These are phyloP conservation scores for Penicillium sp. DNA, from an alignment of 2,329 filamentous ascomycete genomes.

Conservation along the genomic window DNA sequence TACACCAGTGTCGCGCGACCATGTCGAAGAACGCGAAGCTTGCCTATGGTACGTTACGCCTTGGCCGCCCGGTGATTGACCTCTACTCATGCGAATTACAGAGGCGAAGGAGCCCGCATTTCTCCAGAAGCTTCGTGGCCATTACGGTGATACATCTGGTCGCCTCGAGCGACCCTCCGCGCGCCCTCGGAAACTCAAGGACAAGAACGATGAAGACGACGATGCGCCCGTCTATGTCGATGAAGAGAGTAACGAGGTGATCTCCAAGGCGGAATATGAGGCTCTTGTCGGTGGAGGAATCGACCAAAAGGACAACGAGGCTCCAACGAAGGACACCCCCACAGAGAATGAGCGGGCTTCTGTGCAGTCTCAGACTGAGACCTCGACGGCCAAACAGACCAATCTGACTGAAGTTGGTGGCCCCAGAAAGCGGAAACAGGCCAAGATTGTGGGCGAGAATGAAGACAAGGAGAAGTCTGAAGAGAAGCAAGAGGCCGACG, in stretches of 20 bases:
- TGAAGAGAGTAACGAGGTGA: conserved; percentile 47
- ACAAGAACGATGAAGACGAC: conserved; percentile 40
- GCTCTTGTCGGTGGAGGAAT: conserved; percentile 37
- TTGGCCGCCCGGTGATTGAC: background rate
- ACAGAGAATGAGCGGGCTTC: conserved; percentile 17
- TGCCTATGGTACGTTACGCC: conserved; percentile 40
- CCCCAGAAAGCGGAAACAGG: conserved; percentile 46
- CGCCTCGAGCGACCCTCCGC: conserved; percentile 41
- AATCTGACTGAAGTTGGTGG: conserved; percentile 45
- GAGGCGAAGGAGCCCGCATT: conserved; percentile 48
- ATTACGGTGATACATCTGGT: conserved; percentile 39
- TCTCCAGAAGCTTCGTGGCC: conserved; percentile 43
- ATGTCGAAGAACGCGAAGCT: conserved; percentile 50
- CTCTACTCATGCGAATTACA: conserved; percentile 17
- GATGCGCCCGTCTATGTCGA: conserved; percentile 49
- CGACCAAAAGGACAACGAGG: conserved; percentile 14
- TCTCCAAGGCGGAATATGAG: conserved; percentile 48
- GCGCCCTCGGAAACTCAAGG: conserved; percentile 40
- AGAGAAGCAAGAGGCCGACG: conserved; percentile 23
- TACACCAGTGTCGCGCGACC: conserved; percentile 12
- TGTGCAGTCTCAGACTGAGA: conserved; percentile 17
- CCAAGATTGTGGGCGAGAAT: conserved; percentile 44
- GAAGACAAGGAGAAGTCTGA: conserved; percentile 22
- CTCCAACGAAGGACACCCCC: conserved; percentile 16
- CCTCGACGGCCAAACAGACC: conserved; percentile 32